These are phyloP conservation scores for Carex littledalei DNA, from an alignment of 176 grass and related monocot genomes.

Conservation along the genomic window DNA sequence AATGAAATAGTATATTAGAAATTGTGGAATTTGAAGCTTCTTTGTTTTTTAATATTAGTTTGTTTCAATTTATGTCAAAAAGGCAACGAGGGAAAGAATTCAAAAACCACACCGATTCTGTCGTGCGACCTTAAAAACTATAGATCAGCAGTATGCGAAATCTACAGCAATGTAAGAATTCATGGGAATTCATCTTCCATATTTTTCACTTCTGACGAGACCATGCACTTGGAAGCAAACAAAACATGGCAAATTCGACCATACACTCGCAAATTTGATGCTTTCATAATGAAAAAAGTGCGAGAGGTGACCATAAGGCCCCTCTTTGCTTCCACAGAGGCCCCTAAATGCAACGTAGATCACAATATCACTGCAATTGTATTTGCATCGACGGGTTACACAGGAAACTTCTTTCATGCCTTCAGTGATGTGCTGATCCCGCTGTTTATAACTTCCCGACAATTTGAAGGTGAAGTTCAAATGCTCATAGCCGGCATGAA, in stretches of 20 bases:
- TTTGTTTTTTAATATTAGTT: not conserved
- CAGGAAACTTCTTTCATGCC: conserved; percentile 62
- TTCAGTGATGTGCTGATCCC: conserved; percentile 80
- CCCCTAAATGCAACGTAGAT: conserved; percentile 43
- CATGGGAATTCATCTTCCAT: conserved; percentile 37
- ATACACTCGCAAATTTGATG: conserved; percentile 66
- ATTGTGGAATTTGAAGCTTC: not conserved
- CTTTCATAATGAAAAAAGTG: conserved; percentile 46
- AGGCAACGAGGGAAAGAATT: not conserved
- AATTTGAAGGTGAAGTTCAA: conserved; percentile 62
- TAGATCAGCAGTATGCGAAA: conserved; percentile 48
- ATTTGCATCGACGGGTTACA: conserved; percentile 50
- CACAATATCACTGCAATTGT: conserved; percentile 46
- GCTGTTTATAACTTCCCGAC: conserved; percentile 49
- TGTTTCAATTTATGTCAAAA: not conserved
- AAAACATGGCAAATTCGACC: conserved; percentile 64
- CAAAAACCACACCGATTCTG: not conserved
- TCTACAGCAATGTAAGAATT: conserved; percentile 50
- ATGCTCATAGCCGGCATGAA: conserved; percentile 39
- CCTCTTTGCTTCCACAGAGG: not conserved
- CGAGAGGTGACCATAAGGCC: conserved; percentile 41
- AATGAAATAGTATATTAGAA: not conserved
- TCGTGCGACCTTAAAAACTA: conserved; percentile 51
- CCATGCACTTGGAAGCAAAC: conserved; percentile 20
- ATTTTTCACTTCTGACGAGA: conserved; percentile 3